Evolutionary conservation across 345 rosid species (phyloP).

Genomic region (Lagerstroemia speciosa): DNA sequence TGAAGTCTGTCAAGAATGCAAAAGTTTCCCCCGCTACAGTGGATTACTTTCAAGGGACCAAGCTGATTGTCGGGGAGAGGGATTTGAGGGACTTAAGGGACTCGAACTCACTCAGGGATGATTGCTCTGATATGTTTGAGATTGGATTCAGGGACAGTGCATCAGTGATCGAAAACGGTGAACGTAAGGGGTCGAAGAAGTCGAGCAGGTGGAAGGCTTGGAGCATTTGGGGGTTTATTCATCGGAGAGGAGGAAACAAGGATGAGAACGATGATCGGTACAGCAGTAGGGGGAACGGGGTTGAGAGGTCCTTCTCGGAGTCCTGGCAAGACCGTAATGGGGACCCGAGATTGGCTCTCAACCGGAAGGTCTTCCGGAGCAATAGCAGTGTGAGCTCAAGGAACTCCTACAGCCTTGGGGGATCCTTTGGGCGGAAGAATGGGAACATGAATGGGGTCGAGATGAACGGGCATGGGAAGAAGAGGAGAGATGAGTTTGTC

Average conservation of each 20-base stretch:
- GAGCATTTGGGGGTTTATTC: slow-evolving; percentile 78
- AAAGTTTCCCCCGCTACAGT: slow-evolving; percentile 62
- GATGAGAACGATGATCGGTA: slow-evolving; percentile 70
- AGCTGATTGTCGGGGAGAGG: slow-evolving; percentile 31
- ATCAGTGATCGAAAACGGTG: slow-evolving; percentile 40
- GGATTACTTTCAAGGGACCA: slow-evolving; percentile 38
- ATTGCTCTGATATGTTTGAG: slow-evolving; percentile 68
- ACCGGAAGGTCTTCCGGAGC: slow-evolving; percentile 74
- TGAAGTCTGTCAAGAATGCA: slow-evolving; percentile 55
- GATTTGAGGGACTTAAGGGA: slow-evolving; percentile 33
- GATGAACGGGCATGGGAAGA: slow-evolving; percentile 44
- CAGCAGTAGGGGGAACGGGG: slow-evolving; percentile 57
- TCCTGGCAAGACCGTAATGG: slow-evolving; percentile 83
- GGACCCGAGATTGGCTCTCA: slow-evolving; percentile 47
- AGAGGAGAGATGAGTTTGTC: slow-evolving; percentile 52
- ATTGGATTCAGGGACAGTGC: slow-evolving; percentile 46
- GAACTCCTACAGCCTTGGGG: slow-evolving; percentile 48
- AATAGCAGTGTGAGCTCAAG: slow-evolving; percentile 97
- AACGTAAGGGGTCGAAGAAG: slow-evolving; percentile 52
- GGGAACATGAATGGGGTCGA: slow-evolving; percentile 44
- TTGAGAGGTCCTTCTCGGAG: slow-evolving; percentile 69
- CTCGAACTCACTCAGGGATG: slow-evolving; percentile 57
- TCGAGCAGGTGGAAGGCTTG: slow-evolving; percentile 75
- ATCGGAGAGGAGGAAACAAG: slow-evolving; percentile 53
- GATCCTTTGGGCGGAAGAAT: slow-evolving; percentile 30